Conservation (phyloP, 345 rosid species). For the Combretum micranthum region DNA sequence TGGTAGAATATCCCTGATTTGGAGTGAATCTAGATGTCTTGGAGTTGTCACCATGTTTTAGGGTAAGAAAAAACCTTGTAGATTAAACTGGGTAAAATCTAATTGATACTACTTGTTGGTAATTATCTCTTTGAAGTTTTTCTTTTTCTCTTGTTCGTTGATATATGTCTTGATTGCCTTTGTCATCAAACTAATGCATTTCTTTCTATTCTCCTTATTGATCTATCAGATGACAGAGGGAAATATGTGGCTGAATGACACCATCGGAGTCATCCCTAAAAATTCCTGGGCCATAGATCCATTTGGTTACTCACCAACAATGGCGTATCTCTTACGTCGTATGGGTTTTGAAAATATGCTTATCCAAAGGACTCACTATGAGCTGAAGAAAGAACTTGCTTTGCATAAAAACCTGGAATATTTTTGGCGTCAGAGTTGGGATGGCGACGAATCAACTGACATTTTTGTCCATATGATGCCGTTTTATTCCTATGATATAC, state of each 20-base stretch:
- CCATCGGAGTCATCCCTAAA: slow-evolving; percentile 69
- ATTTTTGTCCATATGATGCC: slow-evolving; percentile 99
- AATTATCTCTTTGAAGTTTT: too few relatives aligned
- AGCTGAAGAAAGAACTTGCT: slow-evolving; percentile 97
- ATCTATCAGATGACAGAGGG: slow-evolving; percentile 71
- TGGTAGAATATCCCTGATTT: too few relatives aligned
- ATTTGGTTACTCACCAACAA: slow-evolving; percentile 83
- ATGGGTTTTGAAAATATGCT: slow-evolving; percentile 97
- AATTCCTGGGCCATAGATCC: slow-evolving; percentile 94
- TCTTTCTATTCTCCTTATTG: too few relatives aligned
- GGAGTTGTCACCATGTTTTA: too few relatives aligned
- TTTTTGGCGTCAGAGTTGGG: slow-evolving; percentile 98
- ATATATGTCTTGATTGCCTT: too few relatives aligned
- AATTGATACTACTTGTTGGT: too few relatives aligned
- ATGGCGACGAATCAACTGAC: slow-evolving; percentile 82
- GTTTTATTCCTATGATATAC: slow-evolving; percentile 91
- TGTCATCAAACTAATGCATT: too few relatives aligned
- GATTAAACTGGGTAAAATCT: too few relatives aligned
- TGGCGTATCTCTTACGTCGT: slow-evolving; percentile 86
- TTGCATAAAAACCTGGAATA: slow-evolving; percentile 81
- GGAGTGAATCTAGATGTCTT: too few relatives aligned
- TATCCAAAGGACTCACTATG: slow-evolving; percentile 94
- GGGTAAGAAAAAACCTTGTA: too few relatives aligned
- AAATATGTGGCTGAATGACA: slow-evolving; percentile 79
- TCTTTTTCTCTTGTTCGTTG: too few relatives aligned